These are phyloP conservation scores for Haplosporangium sp. DNA, from an alignment of 371 early-diverging fungal genomes.

Conservation along the genomic window DNA sequence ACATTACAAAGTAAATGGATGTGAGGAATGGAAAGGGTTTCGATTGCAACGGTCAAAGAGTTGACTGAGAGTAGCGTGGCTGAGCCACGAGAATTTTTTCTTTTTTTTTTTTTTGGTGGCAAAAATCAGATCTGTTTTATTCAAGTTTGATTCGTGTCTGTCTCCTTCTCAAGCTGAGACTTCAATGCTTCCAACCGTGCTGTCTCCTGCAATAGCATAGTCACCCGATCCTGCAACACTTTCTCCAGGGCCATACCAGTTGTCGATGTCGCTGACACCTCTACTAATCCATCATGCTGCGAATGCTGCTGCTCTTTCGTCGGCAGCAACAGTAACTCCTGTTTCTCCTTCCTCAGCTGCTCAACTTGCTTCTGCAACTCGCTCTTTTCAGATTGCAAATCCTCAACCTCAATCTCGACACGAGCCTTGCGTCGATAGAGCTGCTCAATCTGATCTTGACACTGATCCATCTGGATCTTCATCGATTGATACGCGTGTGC, in stretches of 20 bases:
- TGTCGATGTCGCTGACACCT: background rate
- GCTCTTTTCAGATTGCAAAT: slow-evolving; percentile 21
- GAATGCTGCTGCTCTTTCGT: background rate
- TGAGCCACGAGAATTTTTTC: too few relatives aligned
- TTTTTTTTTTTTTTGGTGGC: too few relatives aligned
- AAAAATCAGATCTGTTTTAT: too few relatives aligned
- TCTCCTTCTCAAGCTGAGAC: slow-evolving; percentile 18
- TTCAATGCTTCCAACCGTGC: slow-evolving; percentile 24
- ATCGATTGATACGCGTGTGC: background rate
- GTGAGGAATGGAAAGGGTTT: too few relatives aligned
- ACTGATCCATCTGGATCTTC: slow-evolving; percentile 13
- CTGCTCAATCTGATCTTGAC: slow-evolving; percentile 37
- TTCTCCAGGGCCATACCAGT: slow-evolving; percentile 16
- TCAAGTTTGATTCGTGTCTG: too few relatives aligned
- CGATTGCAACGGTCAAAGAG: too few relatives aligned
- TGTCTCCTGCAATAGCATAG: slow-evolving; percentile 36
- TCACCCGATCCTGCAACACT: slow-evolving; percentile 28
- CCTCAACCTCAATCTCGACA: slow-evolving; percentile 35
- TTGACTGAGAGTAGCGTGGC: too few relatives aligned
- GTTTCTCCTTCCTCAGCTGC: slow-evolving; percentile 16
- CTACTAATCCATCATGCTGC: background rate
- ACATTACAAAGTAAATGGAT: too few relatives aligned
- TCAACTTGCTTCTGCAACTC: slow-evolving; percentile 12
- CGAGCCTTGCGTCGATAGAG: slow-evolving; percentile 36
- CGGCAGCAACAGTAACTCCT: slow-evolving; percentile 4